Percentiles rank a stretch among this genome's conserved stretches.
Evolutionary conservation across 208 protist genomes (phyloP).

Genomic region (Herpetomonas muscarum): DNA sequence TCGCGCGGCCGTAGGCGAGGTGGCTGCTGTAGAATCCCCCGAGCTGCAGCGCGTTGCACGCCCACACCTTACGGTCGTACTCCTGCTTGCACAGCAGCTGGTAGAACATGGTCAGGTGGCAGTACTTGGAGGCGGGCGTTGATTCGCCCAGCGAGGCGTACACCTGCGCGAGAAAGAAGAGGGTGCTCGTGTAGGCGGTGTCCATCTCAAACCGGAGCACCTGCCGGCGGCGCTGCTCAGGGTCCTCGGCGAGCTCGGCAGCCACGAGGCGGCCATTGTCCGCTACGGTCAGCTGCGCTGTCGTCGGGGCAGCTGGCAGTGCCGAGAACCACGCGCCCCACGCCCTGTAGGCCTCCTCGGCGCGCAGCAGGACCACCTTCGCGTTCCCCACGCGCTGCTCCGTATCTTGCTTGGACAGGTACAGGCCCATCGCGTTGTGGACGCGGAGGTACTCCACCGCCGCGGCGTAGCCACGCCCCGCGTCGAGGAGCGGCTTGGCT

Average conservation of each 20-base stretch:
- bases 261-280: constrained; percentile 43
- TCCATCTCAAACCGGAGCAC: constrained; percentile 72
- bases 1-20: constrained; percentile 65
- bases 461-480: constrained; percentile 22
- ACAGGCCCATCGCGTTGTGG: constrained; percentile 71
- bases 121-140: constrained; percentile 63
- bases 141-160: constrained; percentile 44
- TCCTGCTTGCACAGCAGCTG: constrained; percentile 78
- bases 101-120: constrained; percentile 80
- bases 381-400: constrained; percentile 27
- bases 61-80: constrained; percentile 75
- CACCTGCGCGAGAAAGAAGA: constrained; percentile 88
- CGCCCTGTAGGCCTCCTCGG: constrained; percentile 51
- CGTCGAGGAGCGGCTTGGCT: constrained; percentile 13
- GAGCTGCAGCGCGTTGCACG: constrained; percentile 80
- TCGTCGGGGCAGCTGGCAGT: constrained; percentile 18
- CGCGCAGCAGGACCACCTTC: constrained; percentile 42
- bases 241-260: constrained; percentile 12
- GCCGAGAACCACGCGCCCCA: constrained; percentile 58
- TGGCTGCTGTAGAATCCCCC: constrained; percentile 69
- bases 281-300: constrained; percentile 37
- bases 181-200: constrained; percentile 57
- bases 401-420: constrained; percentile 46
- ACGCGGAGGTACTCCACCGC: constrained; percentile 59
- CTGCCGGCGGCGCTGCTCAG: constrained; percentile 3